Evolutionary conservation across 1,284 basidiomycete species (phyloP), one percentile per base, ranked within the genome.

Genomic region (Agaricales sp.): DNA sequence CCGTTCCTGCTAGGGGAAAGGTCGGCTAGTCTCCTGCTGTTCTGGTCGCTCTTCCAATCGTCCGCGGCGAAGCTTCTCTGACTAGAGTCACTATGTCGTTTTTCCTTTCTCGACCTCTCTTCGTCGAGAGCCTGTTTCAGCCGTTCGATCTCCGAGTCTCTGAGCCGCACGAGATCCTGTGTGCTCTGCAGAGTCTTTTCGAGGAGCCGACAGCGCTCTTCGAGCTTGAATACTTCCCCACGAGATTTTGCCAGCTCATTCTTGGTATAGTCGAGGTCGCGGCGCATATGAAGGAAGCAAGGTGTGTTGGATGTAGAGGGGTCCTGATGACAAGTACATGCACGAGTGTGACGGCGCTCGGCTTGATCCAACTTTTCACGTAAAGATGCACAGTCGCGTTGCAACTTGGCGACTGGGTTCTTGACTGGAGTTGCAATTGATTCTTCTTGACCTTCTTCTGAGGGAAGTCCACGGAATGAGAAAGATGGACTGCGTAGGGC

Each of bases 151-250:
- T 86, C 82, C 41, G 65, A 58, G 54, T 80, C 78, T 48, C 71
- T 68, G 0, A 64, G 51, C 49, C 66, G 66, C 50, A 80, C 54
- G 46, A 73, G 50, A 11, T 78, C 74, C 37, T 69, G 65, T 21
- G 75, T 73, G 52, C 79, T 77, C 55, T 65, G 70, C 52, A 80
- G 63, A 2, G 74, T 69, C 57, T 68, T 73, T 57, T 86, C 82
- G 47, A 86, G 66, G 56, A 69, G 61, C 59, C 68, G 74, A 61
- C 74, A 81, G 14, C 76, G 71, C 53, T 83, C 82, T 47, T 80
- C 71, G 35, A 80, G 65, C 48, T 73, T 74, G 38, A 69, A 62
- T 20, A 74, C 66, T 46, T 82, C 80, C 48, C 68, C 62, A 52
- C 74, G 73, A 25, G 73, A 70, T 49, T 71, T 73, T 26, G 72